Evolutionary conservation across 352 stramenopile genomes (phyloP).

Genomic region (Plasmopara viticola): DNA sequence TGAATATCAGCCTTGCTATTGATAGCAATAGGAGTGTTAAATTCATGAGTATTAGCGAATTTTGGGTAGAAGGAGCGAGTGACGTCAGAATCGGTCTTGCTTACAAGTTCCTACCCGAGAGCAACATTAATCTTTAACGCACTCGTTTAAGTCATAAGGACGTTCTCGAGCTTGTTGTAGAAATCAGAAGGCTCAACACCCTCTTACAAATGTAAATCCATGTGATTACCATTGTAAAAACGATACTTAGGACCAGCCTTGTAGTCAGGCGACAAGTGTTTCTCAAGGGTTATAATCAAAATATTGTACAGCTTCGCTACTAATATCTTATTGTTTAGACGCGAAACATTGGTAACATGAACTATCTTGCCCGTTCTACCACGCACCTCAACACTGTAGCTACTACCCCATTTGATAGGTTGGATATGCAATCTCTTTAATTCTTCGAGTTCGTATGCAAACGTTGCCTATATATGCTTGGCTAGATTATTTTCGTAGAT

Average conservation of each 20-base stretch:
- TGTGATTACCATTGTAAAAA: background rate
- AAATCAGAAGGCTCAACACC: background rate
- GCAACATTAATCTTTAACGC: slow-evolving; percentile 1
- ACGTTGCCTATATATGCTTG: background rate
- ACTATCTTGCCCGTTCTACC: slow-evolving; percentile 12
- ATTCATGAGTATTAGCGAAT: slow-evolving; percentile 30
- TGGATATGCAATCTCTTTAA: background rate
- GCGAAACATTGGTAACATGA: slow-evolving; percentile 2
- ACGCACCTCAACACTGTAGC: slow-evolving; percentile 19
- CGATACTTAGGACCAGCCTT: background rate
- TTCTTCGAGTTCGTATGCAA: background rate
- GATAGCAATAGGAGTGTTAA: slow-evolving; percentile 14
- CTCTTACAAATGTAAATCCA: background rate
- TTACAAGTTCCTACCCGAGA: slow-evolving; percentile 4
- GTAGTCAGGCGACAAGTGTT: background rate
- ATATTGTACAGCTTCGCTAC: background rate
- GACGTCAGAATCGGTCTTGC: slow-evolving; percentile 4
- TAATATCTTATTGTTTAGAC: background rate
- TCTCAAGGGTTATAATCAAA: background rate
- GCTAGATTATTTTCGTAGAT: background rate
- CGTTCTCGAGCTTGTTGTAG: background rate
- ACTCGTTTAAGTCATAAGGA: background rate
- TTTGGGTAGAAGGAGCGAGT: slow-evolving; percentile 3
- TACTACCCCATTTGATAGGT: slow-evolving; percentile 13
- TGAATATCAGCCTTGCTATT: slow-evolving; percentile 17